phyloP scores from a whole-genome alignment of 208 protist species.

The Trypanosoma scelopori region DNA sequence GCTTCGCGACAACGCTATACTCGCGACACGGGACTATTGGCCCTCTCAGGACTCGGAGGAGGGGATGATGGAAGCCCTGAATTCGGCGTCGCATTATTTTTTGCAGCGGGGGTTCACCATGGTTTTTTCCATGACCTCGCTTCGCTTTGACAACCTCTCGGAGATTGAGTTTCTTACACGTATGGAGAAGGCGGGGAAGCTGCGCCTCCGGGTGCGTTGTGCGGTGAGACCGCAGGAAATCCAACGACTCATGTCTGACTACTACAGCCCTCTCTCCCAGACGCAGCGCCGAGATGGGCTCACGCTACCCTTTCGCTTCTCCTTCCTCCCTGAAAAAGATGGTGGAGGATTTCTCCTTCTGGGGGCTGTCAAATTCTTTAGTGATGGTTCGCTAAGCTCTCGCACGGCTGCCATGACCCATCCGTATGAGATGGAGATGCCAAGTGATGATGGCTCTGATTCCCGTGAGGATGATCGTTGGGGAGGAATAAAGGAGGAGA shows the following conservation, averaged over 20 bases:
- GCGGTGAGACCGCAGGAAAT: constrained; percentile 34
- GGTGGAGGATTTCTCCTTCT: constrained; percentile 47
- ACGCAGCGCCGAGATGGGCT: constrained; percentile 43
- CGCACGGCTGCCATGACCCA: constrained; percentile 59
- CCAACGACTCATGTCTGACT: constrained; percentile 26
- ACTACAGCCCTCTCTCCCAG: constrained; percentile 40
- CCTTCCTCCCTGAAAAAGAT: constrained; percentile 26
- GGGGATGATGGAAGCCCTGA: constrained; percentile 20
- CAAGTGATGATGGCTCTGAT: too few relatives aligned
- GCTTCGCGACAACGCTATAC: constrained; percentile 60
- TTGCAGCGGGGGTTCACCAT: constrained; percentile 47
- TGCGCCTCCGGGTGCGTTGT: constrained; percentile 48
- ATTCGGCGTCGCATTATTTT: constrained; percentile 37
- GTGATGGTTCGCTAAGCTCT: constrained; percentile 64
- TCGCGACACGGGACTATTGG: constrained; percentile 27
- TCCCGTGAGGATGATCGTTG: too few relatives aligned
- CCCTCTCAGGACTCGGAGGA: constrained; percentile 22
- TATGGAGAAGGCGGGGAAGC: constrained; percentile 27
- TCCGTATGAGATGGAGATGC: constrained; percentile 40
- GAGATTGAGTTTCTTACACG: constrained; percentile 38
- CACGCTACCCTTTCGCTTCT: constrained; percentile 46
- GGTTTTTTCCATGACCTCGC: constrained; percentile 54
- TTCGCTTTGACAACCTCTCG: constrained; percentile 39
- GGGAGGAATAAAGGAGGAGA: too few relatives aligned
- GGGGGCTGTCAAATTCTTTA: constrained; percentile 60